Conservation (phyloP, 331 rosid genomes). For the Quercus tomentella region DNA sequence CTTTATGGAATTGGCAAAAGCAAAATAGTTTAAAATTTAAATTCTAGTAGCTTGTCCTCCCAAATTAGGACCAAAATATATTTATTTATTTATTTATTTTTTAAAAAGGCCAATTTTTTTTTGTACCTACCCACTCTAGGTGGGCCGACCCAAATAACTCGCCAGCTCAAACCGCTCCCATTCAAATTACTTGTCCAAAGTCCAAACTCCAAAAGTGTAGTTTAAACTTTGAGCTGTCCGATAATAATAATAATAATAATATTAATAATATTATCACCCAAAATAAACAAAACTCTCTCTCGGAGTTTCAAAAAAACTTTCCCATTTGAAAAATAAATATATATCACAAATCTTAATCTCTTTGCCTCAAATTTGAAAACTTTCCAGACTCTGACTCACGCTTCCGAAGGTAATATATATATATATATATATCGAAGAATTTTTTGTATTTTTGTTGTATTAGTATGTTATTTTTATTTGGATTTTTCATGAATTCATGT, state of each 20-base stretch:
- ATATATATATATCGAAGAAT: too few species aligned
- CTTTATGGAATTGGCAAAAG: too few species aligned
- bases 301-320: neutral
- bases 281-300: neutral
- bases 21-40: too few species aligned
- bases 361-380: neutral
- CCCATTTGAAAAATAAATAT: neutral
- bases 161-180: neutral
- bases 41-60: too few species aligned
- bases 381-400: neutral
- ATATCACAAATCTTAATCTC: neutral
- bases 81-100: too few species aligned
- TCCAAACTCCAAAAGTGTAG: too few species aligned
- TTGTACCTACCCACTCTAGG: neutral
- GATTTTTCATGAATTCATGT: neutral
- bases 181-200: neutral
- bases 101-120: too few species aligned
- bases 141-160: neutral
- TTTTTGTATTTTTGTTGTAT: neutral
- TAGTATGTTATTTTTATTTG: neutral
- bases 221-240: neutral
- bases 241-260: too few species aligned
- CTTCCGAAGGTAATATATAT: neutral
- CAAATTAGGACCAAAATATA: too few species aligned
- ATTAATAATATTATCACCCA: neutral